These are phyloP conservation scores for Zangia roseola DNA, from an alignment of 768 basidiomycete genomes.

Conservation along the genomic window DNA sequence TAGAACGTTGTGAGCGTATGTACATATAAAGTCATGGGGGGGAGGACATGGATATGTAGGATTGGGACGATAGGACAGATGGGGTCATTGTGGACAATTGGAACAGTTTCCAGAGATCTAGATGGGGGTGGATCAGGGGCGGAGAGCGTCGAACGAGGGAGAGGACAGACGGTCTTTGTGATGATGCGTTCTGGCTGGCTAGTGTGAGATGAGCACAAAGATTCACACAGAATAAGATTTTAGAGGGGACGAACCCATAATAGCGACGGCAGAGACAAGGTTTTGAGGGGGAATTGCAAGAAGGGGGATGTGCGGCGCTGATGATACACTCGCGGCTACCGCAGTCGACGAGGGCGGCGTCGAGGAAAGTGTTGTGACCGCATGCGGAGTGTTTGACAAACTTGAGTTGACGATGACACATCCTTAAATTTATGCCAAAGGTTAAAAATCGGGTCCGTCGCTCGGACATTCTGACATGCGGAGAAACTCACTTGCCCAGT, in stretches of 20 bases:
- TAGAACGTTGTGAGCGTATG: constrained; percentile 8
- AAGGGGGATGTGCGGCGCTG: constrained; percentile 48
- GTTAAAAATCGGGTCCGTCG: not conserved
- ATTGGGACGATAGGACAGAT: no score
- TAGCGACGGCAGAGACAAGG: constrained; percentile 56
- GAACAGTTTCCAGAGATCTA: constrained; percentile 41
- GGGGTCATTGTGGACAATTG: constrained; percentile 30
- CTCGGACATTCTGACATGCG: not conserved
- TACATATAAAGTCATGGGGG: constrained; percentile 7
- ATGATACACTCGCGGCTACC: constrained; percentile 39
- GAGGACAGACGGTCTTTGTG: constrained; percentile 41
- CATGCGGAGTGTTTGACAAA: constrained; percentile 52
- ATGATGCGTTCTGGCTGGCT: constrained; percentile 57
- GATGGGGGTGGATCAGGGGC: constrained; percentile 14
- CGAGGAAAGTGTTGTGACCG: constrained; percentile 50
- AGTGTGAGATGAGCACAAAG: constrained; percentile 6
- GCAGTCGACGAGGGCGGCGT: constrained; percentile 55
- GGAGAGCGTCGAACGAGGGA: not conserved
- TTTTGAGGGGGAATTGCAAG: constrained; percentile 37
- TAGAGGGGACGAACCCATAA: constrained; percentile 40
- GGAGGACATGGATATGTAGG: no score
- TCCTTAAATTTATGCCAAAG: constrained; percentile 27
- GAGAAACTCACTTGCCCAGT: constrained; percentile 16
- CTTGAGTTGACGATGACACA: constrained; percentile 66
- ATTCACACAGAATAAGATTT: not conserved